Evolutionary conservation across 306 rosid species (phyloP).

Genomic region (Luffa aegyptiaca): DNA sequence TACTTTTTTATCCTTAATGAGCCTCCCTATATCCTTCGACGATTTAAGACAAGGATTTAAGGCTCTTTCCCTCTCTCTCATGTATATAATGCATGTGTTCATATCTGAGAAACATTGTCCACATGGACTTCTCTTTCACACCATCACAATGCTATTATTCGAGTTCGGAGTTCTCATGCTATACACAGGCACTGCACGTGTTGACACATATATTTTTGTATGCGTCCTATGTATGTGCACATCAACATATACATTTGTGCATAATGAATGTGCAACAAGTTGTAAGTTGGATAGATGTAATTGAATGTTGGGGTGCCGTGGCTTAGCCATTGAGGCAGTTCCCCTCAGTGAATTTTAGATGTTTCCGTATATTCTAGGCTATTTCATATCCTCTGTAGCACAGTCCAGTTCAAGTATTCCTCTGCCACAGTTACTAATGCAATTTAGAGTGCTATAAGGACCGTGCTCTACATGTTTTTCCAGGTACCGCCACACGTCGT

Average conservation of each 20-base stretch:
- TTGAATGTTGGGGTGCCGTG: not conserved
- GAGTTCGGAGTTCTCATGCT: not conserved
- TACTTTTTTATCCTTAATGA: not conserved
- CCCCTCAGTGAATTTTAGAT: not conserved
- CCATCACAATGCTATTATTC: not conserved
- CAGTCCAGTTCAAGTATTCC: no score
- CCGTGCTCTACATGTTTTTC: not conserved
- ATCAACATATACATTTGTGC: not conserved
- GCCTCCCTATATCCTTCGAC: not conserved
- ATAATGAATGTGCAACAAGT: not conserved
- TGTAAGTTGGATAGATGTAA: not conserved
- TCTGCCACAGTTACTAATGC: not conserved
- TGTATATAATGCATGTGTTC: not conserved
- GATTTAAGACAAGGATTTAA: not conserved
- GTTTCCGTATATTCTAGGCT: not conserved
- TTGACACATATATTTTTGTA: not conserved
- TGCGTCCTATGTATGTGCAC: not conserved
- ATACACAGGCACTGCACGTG: not conserved
- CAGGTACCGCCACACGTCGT: slow-evolving; percentile 76
- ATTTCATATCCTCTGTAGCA: not conserved
- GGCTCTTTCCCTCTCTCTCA: not conserved
- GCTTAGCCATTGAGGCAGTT: not conserved
- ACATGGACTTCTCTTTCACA: not conserved
- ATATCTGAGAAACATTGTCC: not conserved
- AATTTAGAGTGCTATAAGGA: not conserved